A percentile compares a stretch with the other conserved stretches of the same genome.
These are phyloP conservation scores for Ballota nigra DNA, from an alignment of 257 asterid species.

Conservation along the genomic window DNA sequence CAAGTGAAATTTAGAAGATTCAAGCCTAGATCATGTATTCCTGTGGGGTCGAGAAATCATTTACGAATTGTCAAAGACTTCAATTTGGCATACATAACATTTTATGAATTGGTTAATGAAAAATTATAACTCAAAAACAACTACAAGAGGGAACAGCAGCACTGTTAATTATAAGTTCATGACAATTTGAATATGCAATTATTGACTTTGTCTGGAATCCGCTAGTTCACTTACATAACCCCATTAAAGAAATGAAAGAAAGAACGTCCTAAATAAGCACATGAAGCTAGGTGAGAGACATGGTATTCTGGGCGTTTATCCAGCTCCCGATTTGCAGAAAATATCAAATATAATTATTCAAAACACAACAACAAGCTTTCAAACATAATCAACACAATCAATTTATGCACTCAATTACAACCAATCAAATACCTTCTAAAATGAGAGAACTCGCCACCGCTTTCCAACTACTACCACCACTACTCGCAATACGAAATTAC, in stretches of 20 bases:
- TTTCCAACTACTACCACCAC: too few relatives aligned
- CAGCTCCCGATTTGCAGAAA: too few relatives aligned
- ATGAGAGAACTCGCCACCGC: too few relatives aligned
- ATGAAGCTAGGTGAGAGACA: slow-evolving; percentile 75
- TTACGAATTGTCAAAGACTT: neutral
- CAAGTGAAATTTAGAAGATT: neutral
- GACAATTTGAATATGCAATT: neutral
- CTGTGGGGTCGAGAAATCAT: neutral
- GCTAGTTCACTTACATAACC: neutral
- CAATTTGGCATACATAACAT: neutral
- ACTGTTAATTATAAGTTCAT: neutral
- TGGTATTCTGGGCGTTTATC: slow-evolving; percentile 99
- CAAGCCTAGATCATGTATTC: neutral
- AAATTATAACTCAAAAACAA: neutral
- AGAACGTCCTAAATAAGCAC: neutral
- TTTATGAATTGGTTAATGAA: neutral
- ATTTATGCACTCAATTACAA: too few relatives aligned
- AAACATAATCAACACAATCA: too few relatives aligned
- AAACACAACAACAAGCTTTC: too few relatives aligned
- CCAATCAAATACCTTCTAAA: too few relatives aligned
- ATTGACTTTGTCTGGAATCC: neutral
- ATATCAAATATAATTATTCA: too few relatives aligned
- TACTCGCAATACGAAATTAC: too few relatives aligned
- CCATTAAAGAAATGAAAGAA: neutral
- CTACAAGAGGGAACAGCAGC: neutral